These are phyloP conservation scores for Sutorius australiensis DNA, from an alignment of 768 basidiomycete genomes.

Conservation along the genomic window DNA sequence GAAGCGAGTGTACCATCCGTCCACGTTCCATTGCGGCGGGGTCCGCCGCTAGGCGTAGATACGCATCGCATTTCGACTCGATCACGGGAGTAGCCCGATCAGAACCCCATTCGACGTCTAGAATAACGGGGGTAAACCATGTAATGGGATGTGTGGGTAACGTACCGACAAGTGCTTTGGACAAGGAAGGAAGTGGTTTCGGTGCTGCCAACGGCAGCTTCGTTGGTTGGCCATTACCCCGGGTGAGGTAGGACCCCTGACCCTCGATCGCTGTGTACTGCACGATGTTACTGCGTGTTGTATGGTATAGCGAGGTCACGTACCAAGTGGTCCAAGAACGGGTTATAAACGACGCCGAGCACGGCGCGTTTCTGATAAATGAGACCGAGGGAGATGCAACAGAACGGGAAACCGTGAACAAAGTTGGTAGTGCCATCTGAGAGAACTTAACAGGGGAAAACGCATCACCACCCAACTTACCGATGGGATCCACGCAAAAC, in stretches of 20 bases:
- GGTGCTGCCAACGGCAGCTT: conserved; percentile 64
- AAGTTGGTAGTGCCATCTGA: conserved; percentile 89
- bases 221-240: conserved; percentile 39
- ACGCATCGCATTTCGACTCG: conserved; percentile 59
- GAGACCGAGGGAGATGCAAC: conserved; percentile 87
- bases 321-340: conserved; percentile 79
- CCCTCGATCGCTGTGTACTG: conserved; percentile 77
- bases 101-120: conserved; percentile 86
- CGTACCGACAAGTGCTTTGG: conserved; percentile 68
- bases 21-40: conserved; percentile 54
- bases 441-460: not conserved
- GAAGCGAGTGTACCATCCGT: conserved; percentile 79
- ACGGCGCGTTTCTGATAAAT: conserved; percentile 75
- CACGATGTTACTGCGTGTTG: not conserved
- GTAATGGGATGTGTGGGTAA: not conserved
- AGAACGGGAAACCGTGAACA: conserved; percentile 80
- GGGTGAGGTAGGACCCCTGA: conserved; percentile 72
- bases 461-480: conserved; percentile 34
- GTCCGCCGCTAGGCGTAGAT: conserved; percentile 70
- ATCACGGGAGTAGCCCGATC: conserved; percentile 61
- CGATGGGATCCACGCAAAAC: conserved; percentile 95
- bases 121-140: not conserved
- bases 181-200: conserved; percentile 62
- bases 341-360: conserved; percentile 89
- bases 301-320: not conserved